Percentiles rank a stretch among this genome's conserved stretches.
phyloP scores from a whole-genome alignment of 2,329 filamentous ascomycete genomes.

The Achaetomium macrosporum region DNA sequence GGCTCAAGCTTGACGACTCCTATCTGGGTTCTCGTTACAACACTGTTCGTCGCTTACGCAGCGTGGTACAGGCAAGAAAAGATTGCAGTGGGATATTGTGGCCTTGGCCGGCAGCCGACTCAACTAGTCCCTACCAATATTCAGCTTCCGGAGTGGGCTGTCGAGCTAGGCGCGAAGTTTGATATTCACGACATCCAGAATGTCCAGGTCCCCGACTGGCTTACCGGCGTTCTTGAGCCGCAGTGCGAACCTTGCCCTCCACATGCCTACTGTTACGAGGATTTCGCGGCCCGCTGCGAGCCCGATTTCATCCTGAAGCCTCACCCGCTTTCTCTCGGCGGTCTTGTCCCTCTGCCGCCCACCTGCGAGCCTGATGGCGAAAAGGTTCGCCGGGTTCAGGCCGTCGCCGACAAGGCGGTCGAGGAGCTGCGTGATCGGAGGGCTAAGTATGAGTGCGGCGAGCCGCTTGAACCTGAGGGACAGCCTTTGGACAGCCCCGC shows the following conservation, averaged over 20 bases:
- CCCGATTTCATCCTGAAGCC: slow-evolving; percentile 77
- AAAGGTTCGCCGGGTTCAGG: slow-evolving; percentile 79
- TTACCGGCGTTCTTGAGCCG: slow-evolving; percentile 64
- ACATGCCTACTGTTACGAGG: slow-evolving; percentile 81
- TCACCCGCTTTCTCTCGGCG: slow-evolving; percentile 77
- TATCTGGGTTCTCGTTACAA: slow-evolving; percentile 64
- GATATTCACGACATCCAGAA: slow-evolving; percentile 33
- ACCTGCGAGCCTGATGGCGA: slow-evolving; percentile 94
- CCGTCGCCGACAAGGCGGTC: slow-evolving; percentile 80
- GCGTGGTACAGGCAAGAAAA: slow-evolving; percentile 92
- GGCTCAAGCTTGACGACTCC: slow-evolving; percentile 55
- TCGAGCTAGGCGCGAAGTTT: slow-evolving; percentile 40
- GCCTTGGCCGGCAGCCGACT: slow-evolving; percentile 62
- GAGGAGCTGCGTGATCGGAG: slow-evolving; percentile 79
- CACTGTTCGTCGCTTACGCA: slow-evolving; percentile 65
- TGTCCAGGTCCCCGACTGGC: slow-evolving; percentile 62
- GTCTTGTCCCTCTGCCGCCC: slow-evolving; percentile 76
- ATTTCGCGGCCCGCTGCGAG: slow-evolving; percentile 75
- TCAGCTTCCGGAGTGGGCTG: slow-evolving; percentile 38
- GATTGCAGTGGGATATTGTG: slow-evolving; percentile 91
- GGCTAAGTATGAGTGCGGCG: slow-evolving; percentile 87
- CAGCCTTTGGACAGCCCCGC: slow-evolving; percentile 52
- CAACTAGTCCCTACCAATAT: slow-evolving; percentile 43
- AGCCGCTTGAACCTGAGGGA: slow-evolving; percentile 57
- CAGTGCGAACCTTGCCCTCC: slow-evolving; percentile 84